Conservation (phyloP, 1,284 basidiomycete genomes). For the Schizophyllum commune region DNA sequence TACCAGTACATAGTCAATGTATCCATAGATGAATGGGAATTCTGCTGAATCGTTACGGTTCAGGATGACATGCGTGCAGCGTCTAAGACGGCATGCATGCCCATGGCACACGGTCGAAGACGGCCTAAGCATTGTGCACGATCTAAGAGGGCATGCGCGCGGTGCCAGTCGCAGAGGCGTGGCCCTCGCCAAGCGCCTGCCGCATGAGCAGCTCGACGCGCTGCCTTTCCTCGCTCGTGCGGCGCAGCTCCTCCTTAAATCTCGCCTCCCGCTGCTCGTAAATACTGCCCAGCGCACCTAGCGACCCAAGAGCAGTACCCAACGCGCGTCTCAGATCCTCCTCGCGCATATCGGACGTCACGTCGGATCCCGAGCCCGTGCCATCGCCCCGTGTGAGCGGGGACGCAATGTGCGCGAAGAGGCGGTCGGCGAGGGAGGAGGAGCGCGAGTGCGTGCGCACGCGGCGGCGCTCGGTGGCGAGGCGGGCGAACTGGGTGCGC, state of each 20-base stretch:
- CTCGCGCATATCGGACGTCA: slow-evolving; percentile 52
- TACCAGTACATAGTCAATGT: not conserved
- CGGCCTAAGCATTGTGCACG: not conserved
- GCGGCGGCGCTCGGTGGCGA: slow-evolving; percentile 48
- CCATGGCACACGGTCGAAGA: not conserved
- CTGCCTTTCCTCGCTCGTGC: slow-evolving; percentile 59
- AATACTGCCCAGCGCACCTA: slow-evolving; percentile 50
- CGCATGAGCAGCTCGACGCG: slow-evolving; percentile 52
- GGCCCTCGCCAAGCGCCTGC: slow-evolving; percentile 49
- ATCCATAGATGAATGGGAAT: not conserved
- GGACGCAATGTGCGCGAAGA: slow-evolving; percentile 20
- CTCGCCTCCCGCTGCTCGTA: slow-evolving; percentile 60
- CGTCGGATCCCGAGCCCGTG: slow-evolving; percentile 35
- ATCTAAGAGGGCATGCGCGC: not conserved
- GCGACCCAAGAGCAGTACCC: slow-evolving; percentile 55
- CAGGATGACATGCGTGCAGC: not conserved
- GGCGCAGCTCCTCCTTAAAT: slow-evolving; percentile 62
- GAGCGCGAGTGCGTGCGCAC: slow-evolving; percentile 41
- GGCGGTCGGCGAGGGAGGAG: slow-evolving; percentile 49
- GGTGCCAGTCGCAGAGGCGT: not conserved
- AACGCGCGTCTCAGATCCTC: slow-evolving; percentile 58
- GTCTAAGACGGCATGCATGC: not conserved
- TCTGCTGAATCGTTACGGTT: not conserved
- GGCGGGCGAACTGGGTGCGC: slow-evolving; percentile 46
- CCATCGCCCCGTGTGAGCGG: slow-evolving; percentile 8